These are phyloP conservation scores for Athelia psychrophila DNA, from an alignment of 1,284 basidiomycete genomes.

Conservation along the genomic window DNA sequence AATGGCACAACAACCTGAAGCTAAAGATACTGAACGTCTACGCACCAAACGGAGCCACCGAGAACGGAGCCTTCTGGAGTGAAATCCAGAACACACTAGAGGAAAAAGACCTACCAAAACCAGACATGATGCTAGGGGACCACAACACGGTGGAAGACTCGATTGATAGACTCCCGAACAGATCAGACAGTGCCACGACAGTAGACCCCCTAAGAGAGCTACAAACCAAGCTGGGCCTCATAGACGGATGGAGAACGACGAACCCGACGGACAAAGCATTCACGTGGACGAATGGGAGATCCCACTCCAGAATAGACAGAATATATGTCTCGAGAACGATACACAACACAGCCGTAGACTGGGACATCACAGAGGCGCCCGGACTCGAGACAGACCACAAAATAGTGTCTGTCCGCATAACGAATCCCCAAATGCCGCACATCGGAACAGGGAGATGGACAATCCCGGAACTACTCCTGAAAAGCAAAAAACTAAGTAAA, in stretches of 20 bases:
- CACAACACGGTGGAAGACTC: slow-evolving; percentile 39
- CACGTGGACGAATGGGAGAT: slow-evolving; percentile 18
- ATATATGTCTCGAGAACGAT: slow-evolving; percentile 25
- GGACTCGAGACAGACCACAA: slow-evolving; percentile 27
- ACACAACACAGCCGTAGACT: slow-evolving; percentile 12
- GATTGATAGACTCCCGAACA: slow-evolving; percentile 29
- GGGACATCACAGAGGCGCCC: slow-evolving; percentile 17
- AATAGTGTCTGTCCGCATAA: slow-evolving; percentile 21
- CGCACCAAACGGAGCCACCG: slow-evolving; percentile 27
- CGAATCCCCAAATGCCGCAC: slow-evolving; percentile 16
- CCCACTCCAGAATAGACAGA: slow-evolving; percentile 31
- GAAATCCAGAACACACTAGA: slow-evolving; percentile 9
- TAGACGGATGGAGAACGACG: slow-evolving; percentile 32
- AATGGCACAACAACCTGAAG: slow-evolving; percentile 12
- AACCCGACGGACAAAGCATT: slow-evolving; percentile 22
- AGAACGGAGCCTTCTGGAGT: slow-evolving; percentile 29
- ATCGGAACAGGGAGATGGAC: slow-evolving; percentile 30
- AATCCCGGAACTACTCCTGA: slow-evolving; percentile 18
- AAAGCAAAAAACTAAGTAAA: slow-evolving; percentile 18
- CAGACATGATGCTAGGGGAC: slow-evolving; percentile 36
- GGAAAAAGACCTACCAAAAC: slow-evolving; percentile 8
- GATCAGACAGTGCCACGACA: slow-evolving; percentile 13
- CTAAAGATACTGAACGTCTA: slow-evolving; percentile 30
- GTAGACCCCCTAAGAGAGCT: slow-evolving; percentile 15
- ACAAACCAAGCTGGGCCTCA: slow-evolving; percentile 15